Evolutionary conservation across 169 alveolate genomes (phyloP).

Genomic region (Plasmodium coatneyi): DNA sequence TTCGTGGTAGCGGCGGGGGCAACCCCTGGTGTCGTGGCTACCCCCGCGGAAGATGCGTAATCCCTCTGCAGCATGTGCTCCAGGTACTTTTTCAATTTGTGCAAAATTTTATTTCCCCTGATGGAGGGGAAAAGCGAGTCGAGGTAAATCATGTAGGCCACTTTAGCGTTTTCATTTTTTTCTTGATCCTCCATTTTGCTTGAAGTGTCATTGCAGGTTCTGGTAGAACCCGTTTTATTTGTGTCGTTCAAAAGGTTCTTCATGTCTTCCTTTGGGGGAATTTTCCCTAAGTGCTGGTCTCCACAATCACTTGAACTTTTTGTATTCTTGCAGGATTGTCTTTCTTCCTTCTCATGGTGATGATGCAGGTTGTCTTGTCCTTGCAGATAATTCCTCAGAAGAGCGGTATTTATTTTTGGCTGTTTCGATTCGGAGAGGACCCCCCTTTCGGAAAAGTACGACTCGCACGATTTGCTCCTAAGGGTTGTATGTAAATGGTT

Average conservation of each 20-base stretch:
- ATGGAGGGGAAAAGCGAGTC: constrained; percentile 76
- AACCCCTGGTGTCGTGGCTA: neutral
- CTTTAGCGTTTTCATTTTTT: neutral
- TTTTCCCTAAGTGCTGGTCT: neutral
- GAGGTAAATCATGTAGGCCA: constrained; percentile 78
- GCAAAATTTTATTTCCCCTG: constrained; percentile 47
- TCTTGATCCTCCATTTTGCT: neutral
- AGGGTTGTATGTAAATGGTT: neutral
- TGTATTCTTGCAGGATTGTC: neutral
- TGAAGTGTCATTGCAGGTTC: neutral
- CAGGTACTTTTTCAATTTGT: constrained; percentile 40
- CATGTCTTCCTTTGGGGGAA: neutral
- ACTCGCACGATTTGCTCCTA: constrained; percentile 38
- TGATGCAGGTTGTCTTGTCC: neutral
- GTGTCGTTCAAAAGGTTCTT: neutral
- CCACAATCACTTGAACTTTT: constrained; percentile 11
- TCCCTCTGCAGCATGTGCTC: constrained; percentile 35
- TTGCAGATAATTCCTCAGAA: neutral
- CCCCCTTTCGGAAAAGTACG: neutral
- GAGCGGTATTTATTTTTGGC: neutral
- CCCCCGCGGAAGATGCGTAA: neutral
- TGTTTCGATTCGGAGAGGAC: neutral
- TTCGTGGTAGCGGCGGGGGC: neutral
- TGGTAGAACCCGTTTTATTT: neutral
- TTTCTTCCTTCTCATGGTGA: neutral